Percentiles rank a stretch among this genome's conserved stretches.
phyloP scores from a whole-genome alignment of 1,284 basidiomycete genomes.

The Pyrrhoderma lamaoense region DNA sequence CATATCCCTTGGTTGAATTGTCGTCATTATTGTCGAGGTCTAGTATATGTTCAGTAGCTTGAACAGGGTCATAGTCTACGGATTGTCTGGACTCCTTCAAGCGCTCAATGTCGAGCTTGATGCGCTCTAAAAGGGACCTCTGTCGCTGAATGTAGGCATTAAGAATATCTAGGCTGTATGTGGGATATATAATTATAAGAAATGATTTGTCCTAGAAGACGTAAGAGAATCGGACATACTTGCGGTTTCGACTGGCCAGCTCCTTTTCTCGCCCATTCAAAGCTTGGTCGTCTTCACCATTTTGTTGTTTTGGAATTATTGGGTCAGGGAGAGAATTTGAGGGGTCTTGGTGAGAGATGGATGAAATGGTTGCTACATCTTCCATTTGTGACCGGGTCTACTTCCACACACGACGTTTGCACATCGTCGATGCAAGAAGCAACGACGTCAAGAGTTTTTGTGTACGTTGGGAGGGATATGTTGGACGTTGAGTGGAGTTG shows the following conservation, averaged over 20 bases:
- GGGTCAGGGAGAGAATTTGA: no score
- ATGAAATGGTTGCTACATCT: not conserved
- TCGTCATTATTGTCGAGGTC: slow-evolving; percentile 9
- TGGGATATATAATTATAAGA: slow-evolving; percentile 1
- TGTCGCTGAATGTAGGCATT: slow-evolving; percentile 20
- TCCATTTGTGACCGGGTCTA: slow-evolving; percentile 8
- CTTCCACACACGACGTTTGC: not conserved
- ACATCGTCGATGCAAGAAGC: not conserved
- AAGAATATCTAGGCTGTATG: slow-evolving; percentile 19
- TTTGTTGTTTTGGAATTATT: not conserved
- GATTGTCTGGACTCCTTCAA: slow-evolving; percentile 13
- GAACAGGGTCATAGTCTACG: slow-evolving; percentile 12
- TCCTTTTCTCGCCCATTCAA: slow-evolving; percentile 6
- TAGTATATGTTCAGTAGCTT: slow-evolving; percentile 14
- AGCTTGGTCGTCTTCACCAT: slow-evolving; percentile 1
- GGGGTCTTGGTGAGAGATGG: no score
- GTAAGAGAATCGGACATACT: slow-evolving; percentile 7
- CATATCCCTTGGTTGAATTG: not conserved
- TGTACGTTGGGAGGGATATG: no score
- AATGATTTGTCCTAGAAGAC: not conserved
- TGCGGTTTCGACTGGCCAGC: slow-evolving; percentile 4
- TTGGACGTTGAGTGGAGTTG: no score
- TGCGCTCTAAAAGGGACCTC: slow-evolving; percentile 18
- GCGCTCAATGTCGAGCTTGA: slow-evolving; percentile 18
- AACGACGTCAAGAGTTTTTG: no score